Evolutionary conservation across 116 monocot genomes (phyloP), one percentile per base, ranked within the genome.

Genomic region (Posidonia oceanica): DNA sequence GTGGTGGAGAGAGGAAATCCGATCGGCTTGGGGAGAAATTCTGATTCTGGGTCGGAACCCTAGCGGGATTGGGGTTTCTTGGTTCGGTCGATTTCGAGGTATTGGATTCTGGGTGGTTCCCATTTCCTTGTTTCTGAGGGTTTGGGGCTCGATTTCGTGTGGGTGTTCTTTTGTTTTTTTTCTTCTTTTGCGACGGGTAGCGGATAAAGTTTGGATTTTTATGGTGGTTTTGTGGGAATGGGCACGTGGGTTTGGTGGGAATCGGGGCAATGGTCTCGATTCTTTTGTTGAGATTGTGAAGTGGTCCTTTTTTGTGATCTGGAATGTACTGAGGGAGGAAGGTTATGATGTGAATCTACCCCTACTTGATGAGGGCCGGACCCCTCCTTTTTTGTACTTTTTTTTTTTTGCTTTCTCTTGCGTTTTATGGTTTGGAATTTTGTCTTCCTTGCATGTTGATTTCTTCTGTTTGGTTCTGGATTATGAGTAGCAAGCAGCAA

Each of bases 201-300:
- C 29, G 69, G 70, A 23, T 17, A 36, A 70, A 54, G 70, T 7
- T 70, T 36, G 54, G 70, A 17, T 38, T 38, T 70, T 70, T 58
- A 67, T 39, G 55, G 37, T 51, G 36, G 20, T 52, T 69, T 53
- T 22, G 12, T 69, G 53, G 36, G 29, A 69, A 14, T 21, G 51
- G 22, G 12, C 48, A 37, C 14, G 69, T 54, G 51, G 18, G 69
- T 54, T 54, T 23, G 69, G 53, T 69, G 18, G 23, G 23, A 53
- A 53, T 69, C 53, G 10, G 63, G 63, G 36, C 36, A 21, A 7
- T 23, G 65, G 16, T 54, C 20, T 36, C 7, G 14, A 7, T 36
- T 51, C 37, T 39, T 39, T 0, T 55, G 4, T 58, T 10, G 48
- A 48, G 55, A 8, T 18, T 37, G 54, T 23, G 4, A 22, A 64